Evolutionary conservation across 192 early-diverging fungal genomes (phyloP), one percentile per base, ranked within the genome.

Genomic region (Backusella liffmaniae): DNA sequence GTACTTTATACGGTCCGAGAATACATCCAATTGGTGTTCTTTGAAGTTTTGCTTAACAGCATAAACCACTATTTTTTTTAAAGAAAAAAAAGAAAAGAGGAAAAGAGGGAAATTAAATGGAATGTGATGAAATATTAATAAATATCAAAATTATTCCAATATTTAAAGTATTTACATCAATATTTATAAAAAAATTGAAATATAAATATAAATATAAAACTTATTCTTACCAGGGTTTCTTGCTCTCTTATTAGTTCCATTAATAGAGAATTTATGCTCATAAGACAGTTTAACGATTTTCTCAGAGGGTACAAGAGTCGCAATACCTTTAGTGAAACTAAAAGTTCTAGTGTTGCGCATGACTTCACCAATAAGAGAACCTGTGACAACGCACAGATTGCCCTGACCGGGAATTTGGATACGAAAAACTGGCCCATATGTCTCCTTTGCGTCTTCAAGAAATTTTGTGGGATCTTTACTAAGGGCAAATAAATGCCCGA

Each of bases 21-120:
- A 78, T 12, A 69, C 34, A n/a, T 70, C 42, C 1, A 78, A 56
- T 46, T 69, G 65, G 39, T 73, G 6, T 10, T 72, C 26, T 35
- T 70, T 74, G 26, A 78, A 74, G 51, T 78, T 73, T 5, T 78
- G 66, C 15, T 67, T 73, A 12, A 78, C 35, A 56, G 77, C 35
- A 42, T 70, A 56, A 2, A 72, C 23, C 7, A 70, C 51, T 59
- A n/a, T 53, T 35, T 46, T 68, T 16, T 5, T 68, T 37, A 37
- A 37, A 37, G 21, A 37, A 23, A 37, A 68, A 37, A 37, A 26
- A 39, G 1, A 9, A 39, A 41, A 5, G 0, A 53, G n/a, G 15
- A 53, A n/a, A 53, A 53, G n/a, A n/a, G 49, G 7, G 18, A 21
- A 53, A 53, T n/a, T 12, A 0, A 21, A 53, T n/a, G 18, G n/a